Evolutionary conservation across 805 yeast species (phyloP).

Genomic region (Lachancea lanzarotensis): DNA sequence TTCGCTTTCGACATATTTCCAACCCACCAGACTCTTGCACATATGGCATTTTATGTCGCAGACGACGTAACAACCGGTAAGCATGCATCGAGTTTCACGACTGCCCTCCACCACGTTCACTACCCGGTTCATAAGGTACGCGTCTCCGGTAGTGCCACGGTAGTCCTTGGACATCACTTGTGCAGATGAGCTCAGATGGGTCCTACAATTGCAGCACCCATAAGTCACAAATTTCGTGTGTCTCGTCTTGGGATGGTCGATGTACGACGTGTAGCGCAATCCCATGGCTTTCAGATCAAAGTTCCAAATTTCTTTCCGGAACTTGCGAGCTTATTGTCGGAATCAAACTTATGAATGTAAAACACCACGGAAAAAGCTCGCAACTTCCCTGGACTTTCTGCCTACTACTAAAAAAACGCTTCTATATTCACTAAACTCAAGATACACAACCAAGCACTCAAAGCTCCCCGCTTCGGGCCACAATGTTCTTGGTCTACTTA

Average conservation of each 20-base stretch:
- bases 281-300: slow-evolving; percentile 16
- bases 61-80: slow-evolving; percentile 53
- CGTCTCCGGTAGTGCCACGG: slow-evolving; percentile 52
- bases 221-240: slow-evolving; percentile 23
- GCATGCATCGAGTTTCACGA: slow-evolving; percentile 42
- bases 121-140: slow-evolving; percentile 46
- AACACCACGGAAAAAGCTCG: slow-evolving; percentile 1
- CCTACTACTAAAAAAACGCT: too few relatives aligned
- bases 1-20: slow-evolving; percentile 53
- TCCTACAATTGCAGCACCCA: slow-evolving; percentile 29
- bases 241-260: slow-evolving; percentile 16
- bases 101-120: slow-evolving; percentile 38
- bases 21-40: slow-evolving; percentile 50
- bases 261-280: slow-evolving; percentile 24
- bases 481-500: background rate
- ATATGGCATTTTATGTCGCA: slow-evolving; percentile 51
- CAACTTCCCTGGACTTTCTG: background rate
- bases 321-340: background rate
- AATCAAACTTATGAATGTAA: background rate
- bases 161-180: slow-evolving; percentile 39
- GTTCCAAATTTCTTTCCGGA: too few relatives aligned
- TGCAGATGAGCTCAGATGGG: slow-evolving; percentile 28
- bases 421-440: too few relatives aligned
- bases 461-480: background rate
- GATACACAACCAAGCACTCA: background rate